Percentiles rank a stretch among this genome's conserved stretches.
phyloP scores from a whole-genome alignment of 495 filamentous ascomycete species.

The Beverwykella pulmonaria region DNA sequence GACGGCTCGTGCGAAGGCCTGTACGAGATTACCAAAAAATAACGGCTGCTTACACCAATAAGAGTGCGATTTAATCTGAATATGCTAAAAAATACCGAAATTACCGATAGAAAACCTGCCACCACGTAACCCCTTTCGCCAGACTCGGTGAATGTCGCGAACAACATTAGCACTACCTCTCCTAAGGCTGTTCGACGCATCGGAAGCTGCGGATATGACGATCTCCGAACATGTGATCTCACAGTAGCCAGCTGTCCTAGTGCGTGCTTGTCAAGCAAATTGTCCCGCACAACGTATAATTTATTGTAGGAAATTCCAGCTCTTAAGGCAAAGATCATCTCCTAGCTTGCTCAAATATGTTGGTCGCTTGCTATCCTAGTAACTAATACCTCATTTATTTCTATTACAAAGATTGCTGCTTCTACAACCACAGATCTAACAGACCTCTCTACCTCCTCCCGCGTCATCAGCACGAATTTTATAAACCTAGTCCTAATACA shows the following conservation, averaged over 20 bases:
- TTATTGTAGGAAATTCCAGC: conserved; percentile 67
- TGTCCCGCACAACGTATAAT: conserved; percentile 9
- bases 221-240: no score
- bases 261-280: conserved; percentile 13
- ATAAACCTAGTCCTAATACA: conserved; percentile 99
- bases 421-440: conserved; percentile 70
- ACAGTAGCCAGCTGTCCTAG: conserved; percentile 87
- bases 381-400: conserved; percentile 97
- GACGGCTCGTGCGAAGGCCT: no score
- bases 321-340: conserved; percentile 85
- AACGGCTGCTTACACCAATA: no score
- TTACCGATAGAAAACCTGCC: no score
- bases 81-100: no score
- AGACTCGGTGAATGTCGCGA: no score
- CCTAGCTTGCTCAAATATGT: conserved; percentile 77
- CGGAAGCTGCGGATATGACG: no score
- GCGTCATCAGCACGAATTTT: conserved; percentile 95
- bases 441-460: conserved; percentile 77
- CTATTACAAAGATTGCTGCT: conserved; percentile 92
- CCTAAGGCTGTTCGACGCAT: no score
- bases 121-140: no score
- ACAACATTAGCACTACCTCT: no score
- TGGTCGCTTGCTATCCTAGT: conserved; percentile 88
- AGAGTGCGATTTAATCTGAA: no score
- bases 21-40: no score